Evolutionary conservation across 345 rosid species (phyloP).

Genomic region (Cardamine resedifolia): DNA sequence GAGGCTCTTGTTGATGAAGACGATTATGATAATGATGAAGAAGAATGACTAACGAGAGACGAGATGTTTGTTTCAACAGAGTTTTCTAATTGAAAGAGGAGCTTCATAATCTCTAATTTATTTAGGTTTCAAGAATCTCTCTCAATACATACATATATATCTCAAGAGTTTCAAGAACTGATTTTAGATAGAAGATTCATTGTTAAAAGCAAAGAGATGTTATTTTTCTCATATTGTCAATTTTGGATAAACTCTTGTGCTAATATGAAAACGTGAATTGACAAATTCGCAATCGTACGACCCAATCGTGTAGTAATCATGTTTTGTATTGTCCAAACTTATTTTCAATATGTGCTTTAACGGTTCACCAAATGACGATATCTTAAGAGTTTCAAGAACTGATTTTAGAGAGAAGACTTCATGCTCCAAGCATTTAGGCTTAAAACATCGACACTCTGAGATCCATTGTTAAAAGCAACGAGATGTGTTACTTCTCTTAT

Average conservation of each 20-base stretch:
- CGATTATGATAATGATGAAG: slow-evolving; percentile 39
- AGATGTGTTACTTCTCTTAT: slow-evolving; percentile 42
- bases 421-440: slow-evolving; percentile 72
- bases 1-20: slow-evolving; percentile 74
- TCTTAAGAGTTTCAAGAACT: slow-evolving; percentile 8
- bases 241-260: too few relatives aligned
- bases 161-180: slow-evolving; percentile 12
- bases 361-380: slow-evolving; percentile 12
- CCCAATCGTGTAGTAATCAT: slow-evolving; percentile 62
- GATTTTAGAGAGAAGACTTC: slow-evolving; percentile 36
- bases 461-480: slow-evolving; percentile 64
- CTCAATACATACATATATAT: too few relatives aligned
- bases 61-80: slow-evolving; percentile 23
- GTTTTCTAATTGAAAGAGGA: slow-evolving; percentile 19
- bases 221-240: too few relatives aligned
- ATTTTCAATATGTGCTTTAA: slow-evolving; percentile 60
- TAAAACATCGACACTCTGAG: slow-evolving; percentile 41
- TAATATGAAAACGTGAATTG: too few relatives aligned
- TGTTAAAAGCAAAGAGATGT: too few relatives aligned
- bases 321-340: slow-evolving; percentile 47
- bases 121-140: background rate
- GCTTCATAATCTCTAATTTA: slow-evolving; percentile 10
- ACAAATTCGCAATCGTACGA: slow-evolving; percentile 43
- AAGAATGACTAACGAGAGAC: slow-evolving; percentile 46
- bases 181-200: too few relatives aligned